phyloP scores from a whole-genome alignment of 2,329 filamentous ascomycete genomes.

The Fusarium sororula region DNA sequence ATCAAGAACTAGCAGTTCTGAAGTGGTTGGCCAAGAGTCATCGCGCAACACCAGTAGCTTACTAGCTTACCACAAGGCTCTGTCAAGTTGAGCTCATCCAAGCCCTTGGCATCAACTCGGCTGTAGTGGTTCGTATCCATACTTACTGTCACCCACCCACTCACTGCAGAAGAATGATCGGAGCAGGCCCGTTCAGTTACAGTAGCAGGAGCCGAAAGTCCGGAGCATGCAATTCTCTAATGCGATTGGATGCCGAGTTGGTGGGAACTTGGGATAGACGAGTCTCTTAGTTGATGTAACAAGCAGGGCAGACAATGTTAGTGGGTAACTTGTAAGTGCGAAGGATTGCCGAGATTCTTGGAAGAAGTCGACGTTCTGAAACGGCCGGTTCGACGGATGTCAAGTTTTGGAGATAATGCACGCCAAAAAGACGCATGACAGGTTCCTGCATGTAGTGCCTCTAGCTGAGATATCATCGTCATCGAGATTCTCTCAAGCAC shows the following conservation, averaged over 20 bases:
- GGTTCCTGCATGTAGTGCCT: background rate
- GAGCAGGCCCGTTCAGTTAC: background rate
- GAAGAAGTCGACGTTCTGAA: background rate
- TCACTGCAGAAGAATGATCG: background rate
- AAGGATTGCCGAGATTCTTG: background rate
- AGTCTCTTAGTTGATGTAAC: background rate
- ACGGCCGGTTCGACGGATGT: background rate
- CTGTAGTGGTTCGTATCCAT: background rate
- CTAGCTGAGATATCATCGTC: constrained; percentile 6
- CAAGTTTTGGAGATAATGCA: constrained; percentile 1
- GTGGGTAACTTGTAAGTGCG: background rate
- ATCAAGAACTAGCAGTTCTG: background rate
- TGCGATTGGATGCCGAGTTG: constrained; percentile 21
- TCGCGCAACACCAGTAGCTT: background rate
- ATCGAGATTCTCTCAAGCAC: background rate
- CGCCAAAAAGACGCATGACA: background rate
- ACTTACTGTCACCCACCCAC: background rate
- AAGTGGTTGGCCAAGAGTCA: constrained; percentile 3
- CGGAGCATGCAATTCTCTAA: constrained; percentile 2
- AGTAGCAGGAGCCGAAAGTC: constrained; percentile 12
- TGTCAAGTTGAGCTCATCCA: background rate
- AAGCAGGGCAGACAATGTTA: background rate
- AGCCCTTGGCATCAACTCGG: background rate
- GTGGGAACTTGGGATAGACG: constrained; percentile 16
- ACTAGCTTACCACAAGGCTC: constrained; percentile 7